These are phyloP conservation scores for Pleurotus citrinopileatus DNA, from an alignment of 768 basidiomycete genomes.

Conservation along the genomic window DNA sequence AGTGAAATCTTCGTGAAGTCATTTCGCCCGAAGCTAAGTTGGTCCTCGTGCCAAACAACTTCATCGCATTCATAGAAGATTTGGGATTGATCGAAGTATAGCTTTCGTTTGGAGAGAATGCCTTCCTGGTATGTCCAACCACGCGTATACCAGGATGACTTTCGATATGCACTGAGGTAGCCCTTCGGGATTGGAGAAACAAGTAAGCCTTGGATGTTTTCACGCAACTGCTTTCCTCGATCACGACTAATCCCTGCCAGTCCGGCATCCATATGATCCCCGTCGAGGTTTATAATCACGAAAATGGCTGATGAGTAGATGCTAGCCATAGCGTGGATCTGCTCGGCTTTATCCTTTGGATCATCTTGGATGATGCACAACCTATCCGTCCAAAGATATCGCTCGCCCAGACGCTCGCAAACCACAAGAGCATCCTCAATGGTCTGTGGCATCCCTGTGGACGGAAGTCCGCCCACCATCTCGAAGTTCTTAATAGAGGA, in stretches of 20 bases:
- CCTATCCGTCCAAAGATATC: background rate
- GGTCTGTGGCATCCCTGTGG: background rate
- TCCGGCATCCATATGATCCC: background rate
- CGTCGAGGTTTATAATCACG: background rate
- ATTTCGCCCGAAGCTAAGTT: background rate
- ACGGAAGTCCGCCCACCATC: background rate
- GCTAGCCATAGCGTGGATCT: background rate
- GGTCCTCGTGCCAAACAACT: background rate
- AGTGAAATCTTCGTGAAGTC: background rate
- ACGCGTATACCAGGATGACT: background rate
- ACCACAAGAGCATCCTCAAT: background rate
- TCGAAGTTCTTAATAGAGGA: background rate
- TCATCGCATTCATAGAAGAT: background rate
- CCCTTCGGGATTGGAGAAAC: background rate
- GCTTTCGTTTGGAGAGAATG: background rate
- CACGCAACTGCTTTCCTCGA: background rate
- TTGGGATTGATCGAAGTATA: background rate
- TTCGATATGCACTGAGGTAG: background rate
- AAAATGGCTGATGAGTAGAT: background rate
- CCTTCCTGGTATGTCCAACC: conserved; percentile 5
- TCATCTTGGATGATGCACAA: background rate
- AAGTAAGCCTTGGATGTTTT: background rate
- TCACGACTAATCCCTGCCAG: background rate
- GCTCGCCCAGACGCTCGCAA: background rate
- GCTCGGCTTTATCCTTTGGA: background rate